Base-by-base conservation (phyloP, 352 stramenopile species). In the Pythium utonaiense region DNA sequence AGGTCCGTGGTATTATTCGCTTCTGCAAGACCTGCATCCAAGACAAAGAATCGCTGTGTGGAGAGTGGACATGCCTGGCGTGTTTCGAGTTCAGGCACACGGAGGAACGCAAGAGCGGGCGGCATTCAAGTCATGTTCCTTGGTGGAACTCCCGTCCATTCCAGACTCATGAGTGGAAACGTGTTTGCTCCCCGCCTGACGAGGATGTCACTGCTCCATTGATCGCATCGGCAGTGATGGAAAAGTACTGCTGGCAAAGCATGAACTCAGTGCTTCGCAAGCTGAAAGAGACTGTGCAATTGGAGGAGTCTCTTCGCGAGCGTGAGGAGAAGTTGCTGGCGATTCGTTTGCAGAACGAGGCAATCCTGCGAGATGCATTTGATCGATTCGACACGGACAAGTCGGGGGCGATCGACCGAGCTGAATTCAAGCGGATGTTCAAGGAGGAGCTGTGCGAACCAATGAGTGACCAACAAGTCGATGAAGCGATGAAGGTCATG, bases 401-500 rank as follows among this genome's bases (percentile, higher is more conserved):
- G 24, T 82, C 74, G 2, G 71, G 71, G 0, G 61, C 62, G 21
- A 79, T 82, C 40, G 74, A 79, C 53, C 52, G 60, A 2, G 24
- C 28, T 1, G 74, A 82, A 48, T 60, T 82, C 44, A 66, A 62
- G 41, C 57, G 68, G 12, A 82, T 82, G 71, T 76, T 79, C 52
- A 63, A 58, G 16, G 71, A 82, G n/a, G 74, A 82, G 40, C 27
- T 82, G 21, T 82, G 71, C n/a, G 56, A 76, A 40, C 74, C 71
- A 22, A 50, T 82, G 33, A 71, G 30, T 19, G 66, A 77, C 13
- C 42, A 55, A 6, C 74, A 79, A 40, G 54, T 72, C 22, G 53
- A 76, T 7, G 53, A 61, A 10, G 74, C 71, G 9, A 76, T 82
- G 62, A 34, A 24, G 7, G 22, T 36, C 21, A 79, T 82, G 68